Evolutionary conservation across 2,329 filamentous ascomycete species (phyloP).

Genomic region (Madurella fahalii): DNA sequence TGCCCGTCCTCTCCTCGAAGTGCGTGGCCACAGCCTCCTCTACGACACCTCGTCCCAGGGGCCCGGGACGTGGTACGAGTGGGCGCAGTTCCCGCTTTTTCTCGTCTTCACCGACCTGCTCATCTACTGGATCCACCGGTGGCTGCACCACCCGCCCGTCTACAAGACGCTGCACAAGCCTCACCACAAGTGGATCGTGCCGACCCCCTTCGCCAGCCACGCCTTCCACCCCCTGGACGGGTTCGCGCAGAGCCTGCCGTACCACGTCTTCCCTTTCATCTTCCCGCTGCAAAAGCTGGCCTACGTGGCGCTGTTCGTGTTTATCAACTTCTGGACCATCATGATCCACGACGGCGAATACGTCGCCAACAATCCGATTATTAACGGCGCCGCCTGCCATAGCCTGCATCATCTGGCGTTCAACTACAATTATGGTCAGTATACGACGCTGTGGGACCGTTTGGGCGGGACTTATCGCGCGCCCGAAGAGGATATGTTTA

Average conservation of each 20-base stretch:
- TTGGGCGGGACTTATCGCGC: conserved; percentile 80
- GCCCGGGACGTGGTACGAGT: conserved; percentile 73
- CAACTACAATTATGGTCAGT: conserved; percentile 93
- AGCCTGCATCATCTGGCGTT: conserved; percentile 85
- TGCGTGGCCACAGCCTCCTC: conserved; percentile 79
- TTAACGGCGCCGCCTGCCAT: conserved; percentile 94
- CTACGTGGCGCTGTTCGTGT: conserved; percentile 79
- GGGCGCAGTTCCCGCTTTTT: conserved; percentile 83
- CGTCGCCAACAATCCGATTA: conserved; percentile 79
- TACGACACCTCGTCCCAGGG: conserved; percentile 77
- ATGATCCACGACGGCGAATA: conserved; percentile 97
- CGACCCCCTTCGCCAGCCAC: conserved; percentile 85
- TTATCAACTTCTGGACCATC: conserved; percentile 96
- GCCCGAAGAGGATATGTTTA: conserved; percentile 82
- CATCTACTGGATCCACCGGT: conserved; percentile 91
- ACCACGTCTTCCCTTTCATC: conserved; percentile 88
- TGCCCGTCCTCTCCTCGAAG: conserved; percentile 78
- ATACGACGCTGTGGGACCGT: conserved; percentile 88
- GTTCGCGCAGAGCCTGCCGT: conserved; percentile 81
- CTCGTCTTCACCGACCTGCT: conserved; percentile 81
- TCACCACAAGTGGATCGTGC: conserved; percentile 99
- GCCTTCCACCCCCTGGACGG: conserved; percentile 95
- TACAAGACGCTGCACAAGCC: conserved; percentile 95
- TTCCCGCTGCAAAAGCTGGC: conserved; percentile 90
- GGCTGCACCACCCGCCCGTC: conserved; percentile 71